Evolutionary conservation across 495 filamentous ascomycete genomes (phyloP).

Genomic region (Bacidia gigantensis): DNA sequence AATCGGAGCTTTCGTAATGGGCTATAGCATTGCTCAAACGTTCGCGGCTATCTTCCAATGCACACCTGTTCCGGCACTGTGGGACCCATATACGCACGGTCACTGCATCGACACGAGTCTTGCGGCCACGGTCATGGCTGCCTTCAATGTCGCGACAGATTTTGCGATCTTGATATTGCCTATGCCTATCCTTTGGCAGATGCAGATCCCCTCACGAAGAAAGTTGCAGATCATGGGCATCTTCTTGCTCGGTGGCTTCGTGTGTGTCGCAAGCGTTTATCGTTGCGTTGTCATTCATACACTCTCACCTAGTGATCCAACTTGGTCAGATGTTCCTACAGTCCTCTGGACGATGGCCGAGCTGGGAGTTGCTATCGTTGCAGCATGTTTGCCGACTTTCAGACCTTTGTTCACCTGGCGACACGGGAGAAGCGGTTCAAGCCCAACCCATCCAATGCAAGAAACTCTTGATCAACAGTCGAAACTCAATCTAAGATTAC

Average conservation of each 20-base stretch:
- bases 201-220: slow-evolving; percentile 19
- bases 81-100: slow-evolving; percentile 7
- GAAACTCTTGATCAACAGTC: background rate
- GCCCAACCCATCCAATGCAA: background rate
- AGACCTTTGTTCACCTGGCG: slow-evolving; percentile 11
- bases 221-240: slow-evolving; percentile 16
- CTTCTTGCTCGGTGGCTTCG: slow-evolving; percentile 8
- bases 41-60: slow-evolving; percentile 8
- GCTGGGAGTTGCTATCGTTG: slow-evolving; percentile 30
- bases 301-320: slow-evolving; percentile 8
- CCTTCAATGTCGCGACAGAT: slow-evolving; percentile 22
- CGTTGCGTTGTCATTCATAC: slow-evolving; percentile 14
- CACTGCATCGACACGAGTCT: slow-evolving; percentile 19
- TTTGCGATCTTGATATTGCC: slow-evolving; percentile 21
- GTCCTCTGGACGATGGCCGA: slow-evolving; percentile 33
- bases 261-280: slow-evolving; percentile 19
- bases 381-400: slow-evolving; percentile 28
- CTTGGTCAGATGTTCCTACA: slow-evolving; percentile 24
- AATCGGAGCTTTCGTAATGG: slow-evolving; percentile 23
- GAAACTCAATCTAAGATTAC: background rate
- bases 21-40: slow-evolving; percentile 14
- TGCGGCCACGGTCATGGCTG: slow-evolving; percentile 17
- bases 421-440: background rate
- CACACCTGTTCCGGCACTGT: background rate
- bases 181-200: slow-evolving; percentile 20